Percentiles rank a stretch among this genome's conserved stretches.
phyloP scores from a whole-genome alignment of 202 grass and related monocot genomes.

The Schoenoplectus tabernaemontani region DNA sequence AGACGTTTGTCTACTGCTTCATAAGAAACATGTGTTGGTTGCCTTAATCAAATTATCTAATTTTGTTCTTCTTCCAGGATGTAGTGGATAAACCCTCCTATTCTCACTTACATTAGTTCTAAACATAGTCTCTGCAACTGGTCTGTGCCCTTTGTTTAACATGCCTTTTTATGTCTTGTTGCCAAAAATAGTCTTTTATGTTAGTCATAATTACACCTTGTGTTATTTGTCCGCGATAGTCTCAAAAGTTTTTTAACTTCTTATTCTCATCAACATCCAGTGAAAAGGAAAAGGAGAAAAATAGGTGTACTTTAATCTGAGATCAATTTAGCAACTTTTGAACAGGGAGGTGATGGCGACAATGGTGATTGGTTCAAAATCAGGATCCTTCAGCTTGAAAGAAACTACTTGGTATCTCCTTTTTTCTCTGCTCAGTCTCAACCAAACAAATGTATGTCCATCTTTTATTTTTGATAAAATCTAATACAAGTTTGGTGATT shows the following conservation, averaged over 20 bases:
- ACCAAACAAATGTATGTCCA: neutral
- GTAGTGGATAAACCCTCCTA: neutral
- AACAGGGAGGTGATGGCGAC: neutral
- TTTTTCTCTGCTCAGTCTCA: neutral
- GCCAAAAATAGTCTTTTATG: neutral
- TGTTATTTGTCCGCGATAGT: neutral
- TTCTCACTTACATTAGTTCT: neutral
- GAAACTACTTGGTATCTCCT: slow-evolving; percentile 18
- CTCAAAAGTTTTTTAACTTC: neutral
- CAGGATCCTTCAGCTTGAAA: slow-evolving; percentile 4
- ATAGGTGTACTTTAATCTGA: slow-evolving; percentile 1
- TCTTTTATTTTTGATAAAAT: neutral
- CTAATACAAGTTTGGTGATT: neutral
- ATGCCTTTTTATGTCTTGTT: neutral
- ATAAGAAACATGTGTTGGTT: neutral
- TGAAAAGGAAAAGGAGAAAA: neutral
- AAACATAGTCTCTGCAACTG: neutral
- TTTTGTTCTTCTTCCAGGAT: neutral
- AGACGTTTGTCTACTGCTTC: neutral
- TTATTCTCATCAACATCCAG: neutral
- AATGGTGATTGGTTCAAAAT: slow-evolving; percentile 2
- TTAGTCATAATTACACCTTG: neutral
- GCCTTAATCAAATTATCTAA: neutral
- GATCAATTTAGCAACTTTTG: neutral
- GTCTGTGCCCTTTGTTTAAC: neutral